These are phyloP conservation scores for Lentinula detonsa DNA, from an alignment of 768 basidiomycete genomes.

Conservation along the genomic window DNA sequence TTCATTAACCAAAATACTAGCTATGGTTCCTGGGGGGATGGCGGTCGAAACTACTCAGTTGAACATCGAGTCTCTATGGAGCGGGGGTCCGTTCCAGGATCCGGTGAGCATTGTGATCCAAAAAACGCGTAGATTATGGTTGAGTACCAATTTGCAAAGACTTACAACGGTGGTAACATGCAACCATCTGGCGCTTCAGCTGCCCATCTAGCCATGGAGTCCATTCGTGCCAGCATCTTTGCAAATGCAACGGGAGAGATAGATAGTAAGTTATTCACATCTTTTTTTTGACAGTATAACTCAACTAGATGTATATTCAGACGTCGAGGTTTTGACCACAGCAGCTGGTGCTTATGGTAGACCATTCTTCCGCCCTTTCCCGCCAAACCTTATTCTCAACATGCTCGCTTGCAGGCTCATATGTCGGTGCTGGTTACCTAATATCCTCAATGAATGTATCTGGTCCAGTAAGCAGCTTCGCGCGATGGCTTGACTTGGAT, in stretches of 20 bases:
- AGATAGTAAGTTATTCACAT: conserved; percentile 31
- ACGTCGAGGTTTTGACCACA: conserved; percentile 46
- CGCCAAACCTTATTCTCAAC: neutral
- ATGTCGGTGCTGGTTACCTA: conserved; percentile 58
- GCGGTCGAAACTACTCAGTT: conserved; percentile 55
- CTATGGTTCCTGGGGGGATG: conserved; percentile 61
- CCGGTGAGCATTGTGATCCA: conserved; percentile 30
- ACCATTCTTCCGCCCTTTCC: neutral
- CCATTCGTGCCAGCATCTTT: conserved; percentile 53
- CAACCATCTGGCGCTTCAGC: conserved; percentile 33
- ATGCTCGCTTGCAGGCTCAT: conserved; percentile 46
- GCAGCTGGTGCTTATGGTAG: conserved; percentile 58
- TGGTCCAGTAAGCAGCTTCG: conserved; percentile 39
- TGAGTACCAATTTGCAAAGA: conserved; percentile 23
- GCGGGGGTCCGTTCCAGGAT: conserved; percentile 66
- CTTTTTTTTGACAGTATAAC: neutral
- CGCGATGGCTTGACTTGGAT: conserved; percentile 68
- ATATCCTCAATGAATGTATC: conserved; percentile 41
- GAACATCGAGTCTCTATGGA: conserved; percentile 75
- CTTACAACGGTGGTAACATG: conserved; percentile 70
- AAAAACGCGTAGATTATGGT: neutral
- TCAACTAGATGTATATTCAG: conserved; percentile 23
- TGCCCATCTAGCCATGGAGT: conserved; percentile 44
- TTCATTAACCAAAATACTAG: conserved; percentile 23
- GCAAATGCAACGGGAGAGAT: conserved; percentile 53